Percentiles rank a stretch among this genome's conserved stretches.
phyloP scores from a whole-genome alignment of 345 rosid species.

The Cardamine resedifolia region DNA sequence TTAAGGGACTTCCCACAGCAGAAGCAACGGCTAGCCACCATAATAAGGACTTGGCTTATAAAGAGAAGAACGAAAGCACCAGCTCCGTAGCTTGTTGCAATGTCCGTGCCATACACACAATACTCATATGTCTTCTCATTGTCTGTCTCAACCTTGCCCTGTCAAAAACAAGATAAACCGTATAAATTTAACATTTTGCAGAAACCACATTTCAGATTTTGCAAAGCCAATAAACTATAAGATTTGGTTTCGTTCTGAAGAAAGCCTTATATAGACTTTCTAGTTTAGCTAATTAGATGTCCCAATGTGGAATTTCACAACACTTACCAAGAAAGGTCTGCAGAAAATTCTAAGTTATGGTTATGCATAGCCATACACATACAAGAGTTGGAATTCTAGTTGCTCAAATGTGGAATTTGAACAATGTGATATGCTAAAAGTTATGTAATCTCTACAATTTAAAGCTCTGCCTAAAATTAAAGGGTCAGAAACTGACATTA shows the following conservation, averaged over 20 bases:
- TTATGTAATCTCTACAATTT: neutral
- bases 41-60: slow-evolving; percentile 69
- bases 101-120: slow-evolving; percentile 85
- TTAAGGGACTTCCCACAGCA: slow-evolving; percentile 84
- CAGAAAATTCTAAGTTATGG: neutral
- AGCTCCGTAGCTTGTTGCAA: slow-evolving; percentile 80
- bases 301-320: neutral
- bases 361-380: neutral
- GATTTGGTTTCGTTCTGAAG: neutral
- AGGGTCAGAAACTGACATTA: slow-evolving; percentile 8
- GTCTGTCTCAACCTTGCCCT: slow-evolving; percentile 63
- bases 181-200: neutral
- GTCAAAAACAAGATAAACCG: slow-evolving; percentile 28
- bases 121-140: slow-evolving; percentile 47
- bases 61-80: slow-evolving; percentile 81
- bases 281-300: neutral
- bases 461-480: slow-evolving; percentile 1
- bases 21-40: slow-evolving; percentile 88
- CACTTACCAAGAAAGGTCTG: neutral
- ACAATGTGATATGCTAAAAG: neutral
- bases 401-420: neutral
- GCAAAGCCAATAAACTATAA: slow-evolving; percentile 2
- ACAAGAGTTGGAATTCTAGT: neutral
- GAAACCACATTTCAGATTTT: neutral
- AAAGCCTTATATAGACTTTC: neutral